Evolutionary conservation across 352 stramenopile species (phyloP).

Genomic region (Phytophthora megakarya): DNA sequence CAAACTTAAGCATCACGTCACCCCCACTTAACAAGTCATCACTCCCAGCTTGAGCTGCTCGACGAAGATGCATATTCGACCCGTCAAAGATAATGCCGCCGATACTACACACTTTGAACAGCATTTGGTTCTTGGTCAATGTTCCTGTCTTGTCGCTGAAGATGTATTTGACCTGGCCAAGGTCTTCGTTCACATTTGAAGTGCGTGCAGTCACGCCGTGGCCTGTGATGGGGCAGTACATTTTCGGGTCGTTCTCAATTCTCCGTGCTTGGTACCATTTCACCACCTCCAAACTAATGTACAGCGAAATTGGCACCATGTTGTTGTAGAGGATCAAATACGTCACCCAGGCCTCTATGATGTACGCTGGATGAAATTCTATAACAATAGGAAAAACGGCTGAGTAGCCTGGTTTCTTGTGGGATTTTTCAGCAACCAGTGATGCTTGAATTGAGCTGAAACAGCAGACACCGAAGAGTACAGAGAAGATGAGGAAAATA

Average conservation of each 20-base stretch:
- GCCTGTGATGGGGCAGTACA: slow-evolving; percentile 56
- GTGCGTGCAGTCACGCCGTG: slow-evolving; percentile 86
- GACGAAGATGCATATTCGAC: slow-evolving; percentile 59
- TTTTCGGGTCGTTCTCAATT: slow-evolving; percentile 87
- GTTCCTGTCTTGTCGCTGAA: slow-evolving; percentile 99
- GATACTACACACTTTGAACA: slow-evolving; percentile 94
- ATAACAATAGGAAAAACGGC: slow-evolving; percentile 39
- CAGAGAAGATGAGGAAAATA: slow-evolving; percentile 84
- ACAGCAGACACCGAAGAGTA: slow-evolving; percentile 73
- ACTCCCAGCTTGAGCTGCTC: slow-evolving; percentile 37
- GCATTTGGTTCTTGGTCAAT: slow-evolving; percentile 99
- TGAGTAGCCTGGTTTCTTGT: slow-evolving; percentile 25
- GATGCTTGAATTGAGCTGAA: slow-evolving; percentile 70
- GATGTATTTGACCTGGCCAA: slow-evolving; percentile 98
- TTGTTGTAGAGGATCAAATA: slow-evolving; percentile 91
- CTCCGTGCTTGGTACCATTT: slow-evolving; percentile 95
- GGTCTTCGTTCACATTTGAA: slow-evolving; percentile 94
- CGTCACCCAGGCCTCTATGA: slow-evolving; percentile 75
- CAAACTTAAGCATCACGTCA: slow-evolving; percentile 35
- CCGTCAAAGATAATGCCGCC: slow-evolving; percentile 91
- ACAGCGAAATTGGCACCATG: slow-evolving; percentile 97
- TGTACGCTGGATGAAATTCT: slow-evolving; percentile 39
- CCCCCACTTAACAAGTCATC: slow-evolving; percentile 21
- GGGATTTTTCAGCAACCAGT: slow-evolving; percentile 48
- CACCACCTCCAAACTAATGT: slow-evolving; percentile 97